Percentiles rank a stretch among this genome's conserved stretches.
These are phyloP conservation scores for Corylus americana DNA, from an alignment of 306 rosid species.

Conservation along the genomic window DNA sequence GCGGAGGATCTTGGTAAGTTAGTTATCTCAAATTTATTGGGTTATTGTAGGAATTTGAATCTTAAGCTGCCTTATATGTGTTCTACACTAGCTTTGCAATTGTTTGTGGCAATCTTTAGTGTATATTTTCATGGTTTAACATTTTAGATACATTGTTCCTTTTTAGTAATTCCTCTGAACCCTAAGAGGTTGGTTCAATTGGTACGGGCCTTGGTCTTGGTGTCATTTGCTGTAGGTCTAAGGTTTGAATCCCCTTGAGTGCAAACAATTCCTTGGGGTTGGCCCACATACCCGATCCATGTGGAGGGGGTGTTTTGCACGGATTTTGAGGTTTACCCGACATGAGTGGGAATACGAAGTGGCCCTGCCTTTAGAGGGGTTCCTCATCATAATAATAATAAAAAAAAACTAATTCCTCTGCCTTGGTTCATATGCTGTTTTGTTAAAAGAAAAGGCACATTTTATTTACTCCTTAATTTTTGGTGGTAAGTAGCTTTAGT, in stretches of 20 bases:
- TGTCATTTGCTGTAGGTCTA: no score
- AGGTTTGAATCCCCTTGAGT: no score
- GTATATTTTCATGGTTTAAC: neutral
- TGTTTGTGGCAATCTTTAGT: constrained; percentile 4
- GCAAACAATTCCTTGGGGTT: no score
- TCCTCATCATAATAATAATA: no score
- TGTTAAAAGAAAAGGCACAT: neutral
- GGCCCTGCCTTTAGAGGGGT: no score
- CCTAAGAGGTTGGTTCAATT: no score
- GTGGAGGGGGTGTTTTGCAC: no score
- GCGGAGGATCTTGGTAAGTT: constrained; percentile 97
- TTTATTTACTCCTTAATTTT: neutral
- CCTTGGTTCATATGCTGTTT: neutral
- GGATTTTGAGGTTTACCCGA: no score
- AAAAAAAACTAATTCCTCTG: neutral
- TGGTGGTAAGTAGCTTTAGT: neutral
- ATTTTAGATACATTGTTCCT: constrained; percentile 1
- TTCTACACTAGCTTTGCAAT: constrained; percentile 4
- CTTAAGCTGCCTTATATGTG: neutral
- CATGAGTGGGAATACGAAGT: no score
- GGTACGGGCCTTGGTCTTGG: no score
- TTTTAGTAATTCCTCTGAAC: neutral
- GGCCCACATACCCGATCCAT: no score
- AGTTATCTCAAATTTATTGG: constrained; percentile 1
- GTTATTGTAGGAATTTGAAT: neutral